A percentile compares a stretch with the other conserved stretches of the same genome.
phyloP scores from a whole-genome alignment of 139 green algal species.

The Picochlorum sp. region DNA sequence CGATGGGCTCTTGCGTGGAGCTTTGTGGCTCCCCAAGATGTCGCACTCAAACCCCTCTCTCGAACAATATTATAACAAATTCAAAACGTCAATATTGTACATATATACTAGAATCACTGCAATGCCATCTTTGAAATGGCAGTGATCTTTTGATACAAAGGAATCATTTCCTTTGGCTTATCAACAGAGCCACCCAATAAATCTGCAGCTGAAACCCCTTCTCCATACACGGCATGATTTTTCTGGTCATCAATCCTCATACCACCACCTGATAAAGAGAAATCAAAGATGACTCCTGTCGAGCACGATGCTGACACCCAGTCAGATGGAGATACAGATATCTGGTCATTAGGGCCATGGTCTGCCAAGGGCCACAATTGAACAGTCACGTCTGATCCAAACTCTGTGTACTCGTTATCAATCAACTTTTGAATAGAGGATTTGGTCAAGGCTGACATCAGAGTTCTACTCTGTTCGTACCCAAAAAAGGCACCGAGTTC shows the following conservation, averaged over 20 bases:
- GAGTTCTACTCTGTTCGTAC: not conserved
- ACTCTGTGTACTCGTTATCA: slow-evolving; percentile 3
- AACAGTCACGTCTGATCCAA: slow-evolving; percentile 8
- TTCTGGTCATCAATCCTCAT: slow-evolving; percentile 8
- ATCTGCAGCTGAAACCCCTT: not conserved
- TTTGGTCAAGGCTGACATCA: slow-evolving; percentile 1
- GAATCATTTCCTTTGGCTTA: slow-evolving; percentile 3
- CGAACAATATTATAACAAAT: not conserved
- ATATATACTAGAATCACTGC: not conserved
- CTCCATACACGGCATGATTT: slow-evolving; percentile 7
- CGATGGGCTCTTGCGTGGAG: slow-evolving; percentile 86
- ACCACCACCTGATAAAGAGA: slow-evolving; percentile 7
- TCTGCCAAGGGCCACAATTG: slow-evolving; percentile 7
- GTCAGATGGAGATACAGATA: slow-evolving; percentile 2
- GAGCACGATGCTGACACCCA: slow-evolving; percentile 4
- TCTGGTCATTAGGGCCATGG: slow-evolving; percentile 7
- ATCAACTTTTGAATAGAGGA: not conserved
- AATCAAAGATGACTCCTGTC: slow-evolving; percentile 13
- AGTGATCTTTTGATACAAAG: slow-evolving; percentile 15
- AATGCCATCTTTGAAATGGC: slow-evolving; percentile 1
- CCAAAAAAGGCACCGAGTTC: slow-evolving; percentile 8
- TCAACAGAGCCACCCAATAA: slow-evolving; percentile 5
- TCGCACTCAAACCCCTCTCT: slow-evolving; percentile 38
- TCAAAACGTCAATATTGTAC: no score
- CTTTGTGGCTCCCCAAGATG: slow-evolving; percentile 44